A percentile compares a stretch with the other conserved stretches of the same genome.
phyloP scores from a whole-genome alignment of 2,329 filamentous ascomycete genomes.

The Tolypocladium ovalisporum region DNA sequence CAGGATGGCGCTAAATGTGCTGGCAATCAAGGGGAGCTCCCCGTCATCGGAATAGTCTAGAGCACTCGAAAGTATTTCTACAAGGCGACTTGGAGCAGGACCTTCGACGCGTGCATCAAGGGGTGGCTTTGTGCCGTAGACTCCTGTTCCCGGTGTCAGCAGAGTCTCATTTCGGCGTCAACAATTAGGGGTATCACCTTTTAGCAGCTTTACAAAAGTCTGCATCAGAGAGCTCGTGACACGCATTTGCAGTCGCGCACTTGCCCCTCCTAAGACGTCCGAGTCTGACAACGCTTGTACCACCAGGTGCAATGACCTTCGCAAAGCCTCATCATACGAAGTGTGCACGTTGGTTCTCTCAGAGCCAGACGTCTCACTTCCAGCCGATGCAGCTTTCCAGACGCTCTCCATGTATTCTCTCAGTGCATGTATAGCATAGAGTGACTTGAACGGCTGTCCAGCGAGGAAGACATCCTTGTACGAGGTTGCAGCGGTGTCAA shows the following conservation, averaged over 20 bases:
- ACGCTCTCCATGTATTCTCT: slow-evolving; percentile 44
- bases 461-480: slow-evolving; percentile 56
- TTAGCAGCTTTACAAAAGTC: slow-evolving; percentile 15
- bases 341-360: neutral
- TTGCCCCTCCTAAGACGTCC: slow-evolving; percentile 33
- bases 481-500: slow-evolving; percentile 42
- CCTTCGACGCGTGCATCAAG: slow-evolving; percentile 1
- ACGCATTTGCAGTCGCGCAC: slow-evolving; percentile 12
- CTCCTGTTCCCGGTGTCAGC: neutral
- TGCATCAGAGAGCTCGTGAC: slow-evolving; percentile 17
- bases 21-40: slow-evolving; percentile 13
- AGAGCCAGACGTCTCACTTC: neutral
- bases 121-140: neutral
- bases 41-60: slow-evolving; percentile 10
- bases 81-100: slow-evolving; percentile 19
- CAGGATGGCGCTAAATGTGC: slow-evolving; percentile 16
- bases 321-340: slow-evolving; percentile 8
- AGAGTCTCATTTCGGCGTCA: neutral
- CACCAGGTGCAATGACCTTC: slow-evolving; percentile 40
- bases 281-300: slow-evolving; percentile 50
- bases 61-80: slow-evolving; percentile 16
- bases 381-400: slow-evolving; percentile 15
- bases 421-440: slow-evolving; percentile 63
- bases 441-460: slow-evolving; percentile 58
- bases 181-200: slow-evolving; percentile 8